A percentile compares a stretch with the other conserved stretches of the same genome.
Conservation (phyloP, 2,329 filamentous ascomycete species). For the Fusarium sarcochroum region DNA sequence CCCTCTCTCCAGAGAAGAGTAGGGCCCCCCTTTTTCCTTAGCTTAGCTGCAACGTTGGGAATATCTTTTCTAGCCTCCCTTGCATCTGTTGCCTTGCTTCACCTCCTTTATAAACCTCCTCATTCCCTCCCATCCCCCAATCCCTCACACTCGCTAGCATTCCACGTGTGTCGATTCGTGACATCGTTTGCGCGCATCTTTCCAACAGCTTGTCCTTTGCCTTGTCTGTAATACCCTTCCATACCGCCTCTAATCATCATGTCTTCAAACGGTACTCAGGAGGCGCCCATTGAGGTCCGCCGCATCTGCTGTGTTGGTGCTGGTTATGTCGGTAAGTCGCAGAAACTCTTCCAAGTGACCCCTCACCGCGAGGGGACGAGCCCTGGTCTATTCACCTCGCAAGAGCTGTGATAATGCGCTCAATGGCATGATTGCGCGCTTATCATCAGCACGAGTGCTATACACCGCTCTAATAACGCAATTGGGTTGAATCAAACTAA, state of each 20-base stretch:
- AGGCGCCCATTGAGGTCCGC: slow-evolving; percentile 57
- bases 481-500: slow-evolving; percentile 35
- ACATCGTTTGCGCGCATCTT: slow-evolving; percentile 42
- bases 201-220: slow-evolving; percentile 32
- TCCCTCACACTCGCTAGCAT: slow-evolving; percentile 41
- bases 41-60: slow-evolving; percentile 44
- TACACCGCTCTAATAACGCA: slow-evolving; percentile 18
- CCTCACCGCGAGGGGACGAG: background rate
- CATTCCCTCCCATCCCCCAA: slow-evolving; percentile 22
- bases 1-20: slow-evolving; percentile 13
- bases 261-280: slow-evolving; percentile 50
- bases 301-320: slow-evolving; percentile 82
- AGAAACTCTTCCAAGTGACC: background rate
- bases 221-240: slow-evolving; percentile 31
- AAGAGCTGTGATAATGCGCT: slow-evolving; percentile 3
- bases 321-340: slow-evolving; percentile 78
- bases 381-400: background rate
- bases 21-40: slow-evolving; percentile 40
- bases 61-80: slow-evolving; percentile 45
- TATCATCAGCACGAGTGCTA: slow-evolving; percentile 7
- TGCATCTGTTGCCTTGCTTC: slow-evolving; percentile 21
- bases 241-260: slow-evolving; percentile 41
- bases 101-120: slow-evolving; percentile 44
- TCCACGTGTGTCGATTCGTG: slow-evolving; percentile 42
- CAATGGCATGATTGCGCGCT: slow-evolving; percentile 24